Percentiles rank a stretch among this genome's conserved stretches.
Conservation (phyloP, 1,139 yeast species). For the Hemisphaericaspora xylofermentans region DNA sequence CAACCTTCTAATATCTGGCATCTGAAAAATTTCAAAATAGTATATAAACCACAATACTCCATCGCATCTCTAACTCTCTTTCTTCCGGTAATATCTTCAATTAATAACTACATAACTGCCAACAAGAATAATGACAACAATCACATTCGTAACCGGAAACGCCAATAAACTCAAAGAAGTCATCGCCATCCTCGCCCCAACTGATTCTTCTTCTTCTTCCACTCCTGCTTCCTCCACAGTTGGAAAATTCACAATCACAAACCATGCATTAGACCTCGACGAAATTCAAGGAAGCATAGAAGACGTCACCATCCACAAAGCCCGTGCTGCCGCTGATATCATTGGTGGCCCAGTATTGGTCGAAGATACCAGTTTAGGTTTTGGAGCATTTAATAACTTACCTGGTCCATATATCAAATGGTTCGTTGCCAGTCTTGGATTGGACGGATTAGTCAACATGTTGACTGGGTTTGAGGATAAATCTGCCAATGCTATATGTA, state of each 20-base stretch:
- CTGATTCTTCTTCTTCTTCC: slow-evolving; percentile 24
- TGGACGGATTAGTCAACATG: slow-evolving; percentile 73
- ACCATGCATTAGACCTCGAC: slow-evolving; percentile 71
- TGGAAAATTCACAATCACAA: slow-evolving; percentile 56
- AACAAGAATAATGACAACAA: slow-evolving; percentile 24
- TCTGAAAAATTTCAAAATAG: no score
- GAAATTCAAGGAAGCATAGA: slow-evolving; percentile 90
- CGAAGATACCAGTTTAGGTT: slow-evolving; percentile 92
- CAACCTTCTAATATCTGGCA: no score
- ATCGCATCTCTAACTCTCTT: background rate
- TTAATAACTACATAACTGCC: background rate
- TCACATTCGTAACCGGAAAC: slow-evolving; percentile 84
- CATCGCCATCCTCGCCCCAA: slow-evolving; percentile 61
- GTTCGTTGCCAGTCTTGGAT: slow-evolving; percentile 75
- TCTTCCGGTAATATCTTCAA: background rate
- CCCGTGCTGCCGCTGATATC: slow-evolving; percentile 67
- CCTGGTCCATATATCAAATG: slow-evolving; percentile 95
- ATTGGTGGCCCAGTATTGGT: slow-evolving; percentile 77
- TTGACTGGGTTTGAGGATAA: slow-evolving; percentile 79
- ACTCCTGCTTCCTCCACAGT: slow-evolving; percentile 26
- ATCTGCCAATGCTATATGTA: slow-evolving; percentile 84
- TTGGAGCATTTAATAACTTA: slow-evolving; percentile 70
- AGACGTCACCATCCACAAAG: slow-evolving; percentile 80
- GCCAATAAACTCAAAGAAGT: slow-evolving; percentile 86
- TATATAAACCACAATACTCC: no score